phyloP scores from a whole-genome alignment of 1,139 yeast species.

The Geotrichum siamense region DNA sequence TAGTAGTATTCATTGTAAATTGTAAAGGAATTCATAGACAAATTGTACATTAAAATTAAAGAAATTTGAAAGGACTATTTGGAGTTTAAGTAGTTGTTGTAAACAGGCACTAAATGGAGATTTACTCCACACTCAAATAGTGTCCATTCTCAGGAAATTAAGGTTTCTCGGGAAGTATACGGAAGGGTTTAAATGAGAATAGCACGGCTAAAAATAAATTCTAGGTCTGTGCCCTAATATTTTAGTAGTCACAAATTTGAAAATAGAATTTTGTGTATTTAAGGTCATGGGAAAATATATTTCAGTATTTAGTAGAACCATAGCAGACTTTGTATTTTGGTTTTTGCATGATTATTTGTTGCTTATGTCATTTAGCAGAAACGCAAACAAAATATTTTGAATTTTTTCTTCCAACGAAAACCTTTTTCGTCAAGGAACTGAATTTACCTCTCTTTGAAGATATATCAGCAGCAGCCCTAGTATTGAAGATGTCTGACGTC shows the following conservation, averaged over 20 bases:
- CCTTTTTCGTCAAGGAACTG: slow-evolving; percentile 15
- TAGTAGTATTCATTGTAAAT: too few species aligned
- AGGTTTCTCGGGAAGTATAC: neutral
- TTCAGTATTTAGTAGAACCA: too few species aligned
- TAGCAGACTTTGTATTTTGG: too few species aligned
- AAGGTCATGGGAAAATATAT: too few species aligned
- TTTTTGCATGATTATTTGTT: slow-evolving; percentile 2
- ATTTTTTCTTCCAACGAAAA: slow-evolving; percentile 13
- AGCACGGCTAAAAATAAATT: too few species aligned
- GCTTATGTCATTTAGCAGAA: neutral
- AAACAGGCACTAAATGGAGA: neutral
- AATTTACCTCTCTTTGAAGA: slow-evolving; percentile 4
- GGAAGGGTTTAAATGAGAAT: too few species aligned
- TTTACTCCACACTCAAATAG: neutral
- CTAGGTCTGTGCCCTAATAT: neutral
- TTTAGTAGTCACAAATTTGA: too few species aligned
- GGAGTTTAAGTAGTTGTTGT: neutral
- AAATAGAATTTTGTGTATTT: too few species aligned
- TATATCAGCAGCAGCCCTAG: slow-evolving; percentile 14
- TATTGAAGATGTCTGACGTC: slow-evolving; percentile 26
- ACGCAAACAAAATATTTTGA: slow-evolving; percentile 3
- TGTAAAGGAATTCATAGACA: too few species aligned
- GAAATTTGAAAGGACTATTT: too few species aligned
- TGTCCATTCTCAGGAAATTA: neutral
- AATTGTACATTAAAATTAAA: too few species aligned